Evolutionary conservation across 2,329 filamentous ascomycete species (phyloP).

Genomic region (Saccharata proteae): DNA sequence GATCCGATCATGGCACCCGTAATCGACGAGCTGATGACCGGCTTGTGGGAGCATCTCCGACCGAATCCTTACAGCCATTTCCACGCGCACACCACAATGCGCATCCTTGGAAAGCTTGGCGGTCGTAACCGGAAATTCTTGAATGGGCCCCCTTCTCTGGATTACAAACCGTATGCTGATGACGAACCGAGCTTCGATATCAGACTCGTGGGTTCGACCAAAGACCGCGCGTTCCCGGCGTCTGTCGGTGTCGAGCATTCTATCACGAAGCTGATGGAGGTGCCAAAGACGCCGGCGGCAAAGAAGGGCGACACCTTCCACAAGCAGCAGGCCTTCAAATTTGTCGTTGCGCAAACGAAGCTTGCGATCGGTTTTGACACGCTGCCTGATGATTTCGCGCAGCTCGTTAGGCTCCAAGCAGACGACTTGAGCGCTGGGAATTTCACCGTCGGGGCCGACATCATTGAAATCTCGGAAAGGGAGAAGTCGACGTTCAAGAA

Average conservation of each 20-base stretch:
- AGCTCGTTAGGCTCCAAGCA: slow-evolving; percentile 74
- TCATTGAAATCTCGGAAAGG: slow-evolving; percentile 64
- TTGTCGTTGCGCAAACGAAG: slow-evolving; percentile 83
- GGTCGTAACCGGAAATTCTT: slow-evolving; percentile 93
- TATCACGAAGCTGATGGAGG: slow-evolving; percentile 75
- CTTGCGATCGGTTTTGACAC: slow-evolving; percentile 78
- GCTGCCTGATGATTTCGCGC: slow-evolving; percentile 78
- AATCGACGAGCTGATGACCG: slow-evolving; percentile 97
- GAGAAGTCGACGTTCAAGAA: slow-evolving; percentile 81
- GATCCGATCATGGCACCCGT: slow-evolving; percentile 99
- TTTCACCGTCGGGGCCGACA: slow-evolving; percentile 55
- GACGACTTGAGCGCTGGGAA: slow-evolving; percentile 70
- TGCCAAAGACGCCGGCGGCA: slow-evolving; percentile 48
- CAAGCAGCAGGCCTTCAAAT: slow-evolving; percentile 81
- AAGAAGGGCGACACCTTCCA: slow-evolving; percentile 72
- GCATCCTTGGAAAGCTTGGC: slow-evolving; percentile 91
- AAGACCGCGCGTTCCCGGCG: slow-evolving; percentile 76
- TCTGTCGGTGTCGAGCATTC: slow-evolving; percentile 80
- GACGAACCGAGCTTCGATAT: slow-evolving; percentile 81
- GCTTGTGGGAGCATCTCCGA: slow-evolving; percentile 87
- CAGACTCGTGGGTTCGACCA: slow-evolving; percentile 76
- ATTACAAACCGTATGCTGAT: slow-evolving; percentile 75
- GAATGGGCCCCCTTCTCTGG: slow-evolving; percentile 73
- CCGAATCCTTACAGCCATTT: slow-evolving; percentile 95
- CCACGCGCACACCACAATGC: slow-evolving; percentile 93